Percentiles rank a stretch among this genome's conserved stretches.
phyloP scores from a whole-genome alignment of 1,139 yeast species.

The Tardiomyces depauwii region DNA sequence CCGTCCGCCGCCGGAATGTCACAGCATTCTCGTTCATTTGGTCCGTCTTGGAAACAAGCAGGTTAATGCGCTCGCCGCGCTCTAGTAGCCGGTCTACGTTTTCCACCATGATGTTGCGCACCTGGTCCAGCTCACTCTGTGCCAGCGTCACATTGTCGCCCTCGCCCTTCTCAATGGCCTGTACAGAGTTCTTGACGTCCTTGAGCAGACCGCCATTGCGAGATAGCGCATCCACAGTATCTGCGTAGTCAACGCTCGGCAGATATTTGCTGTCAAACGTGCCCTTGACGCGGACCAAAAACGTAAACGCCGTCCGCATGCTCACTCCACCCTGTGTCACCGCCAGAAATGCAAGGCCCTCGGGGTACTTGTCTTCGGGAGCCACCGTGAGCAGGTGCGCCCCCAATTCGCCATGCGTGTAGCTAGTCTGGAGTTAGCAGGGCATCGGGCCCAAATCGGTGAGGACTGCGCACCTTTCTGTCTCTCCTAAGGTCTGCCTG shows the following conservation, averaged over 20 bases:
- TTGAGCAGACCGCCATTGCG: constrained; percentile 5
- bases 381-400: constrained; percentile 25
- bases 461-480: background rate
- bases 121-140: constrained; percentile 28
- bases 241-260: constrained; percentile 4
- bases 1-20: constrained; percentile 65
- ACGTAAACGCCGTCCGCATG: constrained; percentile 24
- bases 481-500: background rate
- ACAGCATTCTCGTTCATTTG: constrained; percentile 56
- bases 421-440: constrained; percentile 15
- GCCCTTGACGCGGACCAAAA: constrained; percentile 21
- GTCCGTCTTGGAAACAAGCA: constrained; percentile 73
- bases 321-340: constrained; percentile 20
- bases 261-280: constrained; percentile 13
- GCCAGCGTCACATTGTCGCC: constrained; percentile 20
- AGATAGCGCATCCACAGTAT: constrained; percentile 5
- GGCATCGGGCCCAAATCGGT: no score
- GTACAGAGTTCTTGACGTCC: constrained; percentile 12
- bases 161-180: constrained; percentile 18
- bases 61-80: constrained; percentile 69
- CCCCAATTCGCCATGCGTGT: constrained; percentile 22
- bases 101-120: constrained; percentile 30
- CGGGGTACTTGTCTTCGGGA: constrained; percentile 14
- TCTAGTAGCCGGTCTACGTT: constrained; percentile 42
- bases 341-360: constrained; percentile 23